phyloP scores from a whole-genome alignment of 257 asterid species.

The Solanum corneliomulleri region DNA sequence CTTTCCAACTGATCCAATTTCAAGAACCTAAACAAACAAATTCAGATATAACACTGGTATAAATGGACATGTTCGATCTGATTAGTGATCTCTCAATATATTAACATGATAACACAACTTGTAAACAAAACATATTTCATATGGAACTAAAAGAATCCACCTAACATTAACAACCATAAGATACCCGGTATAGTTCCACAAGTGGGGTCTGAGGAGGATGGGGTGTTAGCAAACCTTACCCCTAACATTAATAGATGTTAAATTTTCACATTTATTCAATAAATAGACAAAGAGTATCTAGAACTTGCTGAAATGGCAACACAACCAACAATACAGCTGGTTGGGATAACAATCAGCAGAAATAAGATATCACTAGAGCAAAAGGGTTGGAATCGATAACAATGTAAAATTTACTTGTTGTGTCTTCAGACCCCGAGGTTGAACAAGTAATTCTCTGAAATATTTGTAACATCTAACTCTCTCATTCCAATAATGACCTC shows the following conservation, averaged over 20 bases:
- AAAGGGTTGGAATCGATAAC: not conserved
- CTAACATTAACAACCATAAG: not conserved
- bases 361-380: not conserved
- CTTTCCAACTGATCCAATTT: conserved; percentile 97
- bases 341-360: not conserved
- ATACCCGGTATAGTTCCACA: not conserved
- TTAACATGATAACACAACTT: not conserved
- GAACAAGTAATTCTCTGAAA: not conserved
- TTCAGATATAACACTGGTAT: not conserved
- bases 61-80: not conserved
- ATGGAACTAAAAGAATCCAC: not conserved
- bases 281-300: not conserved
- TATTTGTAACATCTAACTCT: not conserved
- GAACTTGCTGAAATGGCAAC: not conserved
- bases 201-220: not conserved
- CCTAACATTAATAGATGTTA: not conserved
- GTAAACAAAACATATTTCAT: not conserved
- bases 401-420: not conserved
- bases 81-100: not conserved
- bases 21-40: conserved; percentile 56
- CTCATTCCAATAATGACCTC: not conserved
- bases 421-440: not conserved
- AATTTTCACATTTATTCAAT: not conserved
- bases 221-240: not conserved
- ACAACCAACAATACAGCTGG: not conserved